Evolutionary conservation across 2,329 filamentous ascomycete genomes (phyloP).

Genomic region (Helotiales sp.): DNA sequence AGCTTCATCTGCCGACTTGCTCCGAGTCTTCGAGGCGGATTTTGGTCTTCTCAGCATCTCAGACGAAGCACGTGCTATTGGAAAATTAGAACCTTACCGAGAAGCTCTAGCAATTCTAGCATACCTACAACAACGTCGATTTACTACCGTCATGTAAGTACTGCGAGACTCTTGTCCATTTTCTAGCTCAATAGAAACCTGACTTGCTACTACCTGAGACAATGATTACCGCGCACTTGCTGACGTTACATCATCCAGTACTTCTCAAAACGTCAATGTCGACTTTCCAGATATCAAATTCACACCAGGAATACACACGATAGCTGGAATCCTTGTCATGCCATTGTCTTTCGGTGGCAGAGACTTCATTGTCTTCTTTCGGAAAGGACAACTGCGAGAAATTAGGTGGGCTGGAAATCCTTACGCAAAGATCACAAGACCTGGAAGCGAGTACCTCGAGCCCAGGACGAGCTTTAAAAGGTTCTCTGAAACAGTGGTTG

Average conservation of each 20-base stretch:
- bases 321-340: conserved; percentile 26
- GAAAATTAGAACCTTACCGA: conserved; percentile 24
- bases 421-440: conserved; percentile 19
- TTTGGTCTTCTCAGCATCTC: conserved; percentile 27
- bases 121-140: conserved; percentile 20
- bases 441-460: conserved; percentile 24
- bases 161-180: too few relatives aligned
- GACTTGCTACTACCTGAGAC: too few relatives aligned
- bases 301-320: conserved; percentile 17
- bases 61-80: conserved; percentile 26
- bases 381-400: conserved; percentile 21
- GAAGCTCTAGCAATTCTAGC: conserved; percentile 25
- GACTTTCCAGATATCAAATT: conserved; percentile 23
- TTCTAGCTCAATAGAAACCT: too few relatives aligned
- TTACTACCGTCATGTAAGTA: conserved; percentile 10
- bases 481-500: conserved; percentile 25
- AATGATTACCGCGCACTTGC: too few relatives aligned
- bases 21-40: conserved; percentile 26
- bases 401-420: conserved; percentile 29
- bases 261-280: conserved; percentile 21
- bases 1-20: conserved; percentile 24
- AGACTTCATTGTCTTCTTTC: conserved; percentile 29
- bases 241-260: conserved; percentile 12
- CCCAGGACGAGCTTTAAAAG: conserved; percentile 25
- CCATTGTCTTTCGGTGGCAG: conserved; percentile 24